These are phyloP conservation scores for Pseudogymnoascus sp. DNA, from an alignment of 2,329 filamentous ascomycete genomes.

Conservation along the genomic window DNA sequence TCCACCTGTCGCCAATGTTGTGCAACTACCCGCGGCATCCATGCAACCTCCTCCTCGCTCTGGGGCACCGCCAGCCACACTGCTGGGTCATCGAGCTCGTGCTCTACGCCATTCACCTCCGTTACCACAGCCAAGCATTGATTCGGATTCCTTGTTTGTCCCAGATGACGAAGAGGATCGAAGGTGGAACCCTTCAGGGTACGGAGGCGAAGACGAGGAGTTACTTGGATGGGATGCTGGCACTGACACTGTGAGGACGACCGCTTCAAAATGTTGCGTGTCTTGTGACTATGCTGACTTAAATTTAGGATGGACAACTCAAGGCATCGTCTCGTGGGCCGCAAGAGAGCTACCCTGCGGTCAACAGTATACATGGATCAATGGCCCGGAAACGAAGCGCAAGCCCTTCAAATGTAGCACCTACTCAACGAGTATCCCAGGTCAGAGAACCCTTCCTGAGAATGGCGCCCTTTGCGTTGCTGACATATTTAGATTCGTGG, in stretches of 20 bases:
- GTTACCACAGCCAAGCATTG: slow-evolving; percentile 50
- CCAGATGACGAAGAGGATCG: slow-evolving; percentile 58
- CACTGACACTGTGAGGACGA: slow-evolving; percentile 50
- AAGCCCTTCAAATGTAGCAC: slow-evolving; percentile 47
- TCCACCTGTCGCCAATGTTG: slow-evolving; percentile 21
- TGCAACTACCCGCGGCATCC: slow-evolving; percentile 20
- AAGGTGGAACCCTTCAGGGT: slow-evolving; percentile 65
- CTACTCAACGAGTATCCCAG: slow-evolving; percentile 69
- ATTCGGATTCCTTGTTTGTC: slow-evolving; percentile 67
- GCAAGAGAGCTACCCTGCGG: slow-evolving; percentile 13
- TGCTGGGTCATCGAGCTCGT: slow-evolving; percentile 36
- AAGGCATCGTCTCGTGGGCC: slow-evolving; percentile 19
- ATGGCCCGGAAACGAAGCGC: slow-evolving; percentile 10
- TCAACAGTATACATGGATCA: slow-evolving; percentile 14
- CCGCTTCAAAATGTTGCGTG: slow-evolving; percentile 3
- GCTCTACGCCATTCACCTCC: slow-evolving; percentile 45
- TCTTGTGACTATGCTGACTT: slow-evolving; percentile 28
- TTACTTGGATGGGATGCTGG: slow-evolving; percentile 70
- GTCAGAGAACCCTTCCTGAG: slow-evolving; percentile 38
- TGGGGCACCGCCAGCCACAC: slow-evolving; percentile 19
- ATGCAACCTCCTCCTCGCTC: slow-evolving; percentile 26
- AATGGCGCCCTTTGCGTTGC: slow-evolving; percentile 17
- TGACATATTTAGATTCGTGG: slow-evolving; percentile 28
- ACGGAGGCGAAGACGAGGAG: slow-evolving; percentile 58
- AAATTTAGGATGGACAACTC: slow-evolving; percentile 24